phyloP scores from a whole-genome alignment of 192 early-diverging fungal genomes.

The Entophlyctis luteolus region DNA sequence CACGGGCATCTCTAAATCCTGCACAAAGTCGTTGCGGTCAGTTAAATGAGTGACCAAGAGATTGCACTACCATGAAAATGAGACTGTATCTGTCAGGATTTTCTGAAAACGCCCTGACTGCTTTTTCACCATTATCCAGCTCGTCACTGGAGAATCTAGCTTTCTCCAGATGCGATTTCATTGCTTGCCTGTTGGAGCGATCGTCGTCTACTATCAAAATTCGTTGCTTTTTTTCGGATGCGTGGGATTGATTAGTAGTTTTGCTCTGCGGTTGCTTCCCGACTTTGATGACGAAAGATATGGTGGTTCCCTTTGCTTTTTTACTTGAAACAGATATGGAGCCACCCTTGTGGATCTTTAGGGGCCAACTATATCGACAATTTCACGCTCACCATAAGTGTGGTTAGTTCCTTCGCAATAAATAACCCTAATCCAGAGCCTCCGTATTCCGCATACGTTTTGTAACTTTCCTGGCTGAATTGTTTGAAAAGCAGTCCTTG shows the following conservation, averaged over 20 bases:
- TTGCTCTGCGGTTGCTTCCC: slow-evolving; percentile 22
- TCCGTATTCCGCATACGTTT: slow-evolving; percentile 39
- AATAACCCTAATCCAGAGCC: slow-evolving; percentile 45
- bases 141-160: not conserved
- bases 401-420: slow-evolving; percentile 40
- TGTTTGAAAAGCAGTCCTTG: slow-evolving; percentile 11
- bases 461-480: slow-evolving; percentile 6
- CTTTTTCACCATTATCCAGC: not conserved
- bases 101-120: not conserved
- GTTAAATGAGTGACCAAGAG: too few species aligned
- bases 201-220: not conserved
- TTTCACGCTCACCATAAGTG: slow-evolving; percentile 24
- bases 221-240: not conserved
- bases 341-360: slow-evolving; percentile 41
- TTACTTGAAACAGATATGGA: slow-evolving; percentile 33
- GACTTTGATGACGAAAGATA: slow-evolving; percentile 45
- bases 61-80: slow-evolving; percentile 14
- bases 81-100: not conserved
- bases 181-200: not conserved
- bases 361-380: not conserved
- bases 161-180: not conserved
- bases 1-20: slow-evolving; percentile 24
- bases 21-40: too few species aligned
- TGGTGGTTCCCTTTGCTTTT: slow-evolving; percentile 46
- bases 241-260: not conserved